Base-by-base conservation (phyloP, 2,329 filamentous ascomycete species). In the Alternaria burnsii region DNA sequence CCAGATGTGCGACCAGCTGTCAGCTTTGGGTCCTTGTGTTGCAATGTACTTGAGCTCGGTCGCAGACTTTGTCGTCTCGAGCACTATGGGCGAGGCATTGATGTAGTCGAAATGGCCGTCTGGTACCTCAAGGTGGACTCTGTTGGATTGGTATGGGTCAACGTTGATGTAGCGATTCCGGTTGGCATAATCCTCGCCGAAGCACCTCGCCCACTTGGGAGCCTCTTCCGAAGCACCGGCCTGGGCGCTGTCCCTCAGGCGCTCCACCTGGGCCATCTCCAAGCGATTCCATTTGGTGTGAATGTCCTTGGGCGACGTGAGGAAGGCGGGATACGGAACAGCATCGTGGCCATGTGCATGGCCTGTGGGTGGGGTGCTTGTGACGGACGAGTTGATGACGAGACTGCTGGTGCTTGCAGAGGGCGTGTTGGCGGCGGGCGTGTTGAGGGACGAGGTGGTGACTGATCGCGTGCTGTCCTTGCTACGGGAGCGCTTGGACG, bases 141-240 rank as follows among this genome's bases (percentile, higher is more conserved):
- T 89, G 73, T 96, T 97, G 75, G 91, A 89, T 63, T 91, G 89
- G 88, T 92, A 99, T 0, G 94, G 93, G 75, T 94, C 90, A 65
- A 99, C 92, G 74, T 98, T 97, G 55, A 84, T 78, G 80, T 98
- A 99, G 56, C 95, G 89, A 78, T 98, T 96, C 68, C 94, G 86
- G 36, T 80, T 77, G 60, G 83, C 83, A 64, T 87, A 82, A 48
- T 87, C 84, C 9, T 86, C 82, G 24, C 84, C 83, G 28, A 79
- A 80, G 51, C 90, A 84, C 55, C 89, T 83, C 4, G 87, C 84
- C 83, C 84, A 91, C 63, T 82, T 82, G 12, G 79, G 75, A 16
- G 83, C 80, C 22, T 83, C 79, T 50, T 84, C 81, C 44, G 81
- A 7, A 73, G 73, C 66, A 80, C 34, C 46, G 4, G 61, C 50